phyloP scores from a whole-genome alignment of 1,284 basidiomycete species.

The Mycosarcoma maydis region DNA sequence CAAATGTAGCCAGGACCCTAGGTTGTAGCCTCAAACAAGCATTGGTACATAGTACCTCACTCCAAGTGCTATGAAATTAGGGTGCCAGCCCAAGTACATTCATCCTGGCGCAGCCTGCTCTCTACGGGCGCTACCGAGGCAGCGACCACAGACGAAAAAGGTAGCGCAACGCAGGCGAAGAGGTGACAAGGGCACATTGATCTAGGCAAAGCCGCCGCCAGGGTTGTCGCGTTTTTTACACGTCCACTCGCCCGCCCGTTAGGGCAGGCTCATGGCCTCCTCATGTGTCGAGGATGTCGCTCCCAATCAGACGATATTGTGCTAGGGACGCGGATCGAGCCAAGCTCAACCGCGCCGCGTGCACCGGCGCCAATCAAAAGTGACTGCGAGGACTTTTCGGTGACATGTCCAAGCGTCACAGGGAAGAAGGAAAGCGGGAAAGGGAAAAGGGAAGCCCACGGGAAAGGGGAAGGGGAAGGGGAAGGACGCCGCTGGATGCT shows the following conservation, averaged over 20 bases:
- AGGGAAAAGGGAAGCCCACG: neutral
- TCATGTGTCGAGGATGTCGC: slow-evolving; percentile 49
- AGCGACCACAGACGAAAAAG: too few species aligned
- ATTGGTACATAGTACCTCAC: slow-evolving; percentile 52
- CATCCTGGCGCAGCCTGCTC: slow-evolving; percentile 27
- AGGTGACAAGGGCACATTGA: slow-evolving; percentile 50
- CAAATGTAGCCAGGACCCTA: slow-evolving; percentile 43
- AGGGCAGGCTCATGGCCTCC: slow-evolving; percentile 49
- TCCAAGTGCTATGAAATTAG: slow-evolving; percentile 58
- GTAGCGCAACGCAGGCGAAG: slow-evolving; percentile 40
- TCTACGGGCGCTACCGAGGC: too few species aligned
- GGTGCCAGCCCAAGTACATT: slow-evolving; percentile 54
- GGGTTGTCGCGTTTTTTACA: slow-evolving; percentile 52
- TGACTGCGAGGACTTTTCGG: neutral
- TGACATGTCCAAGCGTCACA: neutral
- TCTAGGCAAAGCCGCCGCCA: slow-evolving; percentile 57
- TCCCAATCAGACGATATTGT: slow-evolving; percentile 56
- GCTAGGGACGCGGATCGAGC: slow-evolving; percentile 44
- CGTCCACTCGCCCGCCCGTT: slow-evolving; percentile 49
- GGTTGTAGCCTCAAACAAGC: slow-evolving; percentile 54
- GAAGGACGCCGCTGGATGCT: slow-evolving; percentile 8
- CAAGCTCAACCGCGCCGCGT: slow-evolving; percentile 41
- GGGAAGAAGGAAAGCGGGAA: neutral
- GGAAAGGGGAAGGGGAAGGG: neutral
- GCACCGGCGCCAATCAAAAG: slow-evolving; percentile 42